Conservation (phyloP, 768 basidiomycete genomes). For the Pleurotus platypus region DNA sequence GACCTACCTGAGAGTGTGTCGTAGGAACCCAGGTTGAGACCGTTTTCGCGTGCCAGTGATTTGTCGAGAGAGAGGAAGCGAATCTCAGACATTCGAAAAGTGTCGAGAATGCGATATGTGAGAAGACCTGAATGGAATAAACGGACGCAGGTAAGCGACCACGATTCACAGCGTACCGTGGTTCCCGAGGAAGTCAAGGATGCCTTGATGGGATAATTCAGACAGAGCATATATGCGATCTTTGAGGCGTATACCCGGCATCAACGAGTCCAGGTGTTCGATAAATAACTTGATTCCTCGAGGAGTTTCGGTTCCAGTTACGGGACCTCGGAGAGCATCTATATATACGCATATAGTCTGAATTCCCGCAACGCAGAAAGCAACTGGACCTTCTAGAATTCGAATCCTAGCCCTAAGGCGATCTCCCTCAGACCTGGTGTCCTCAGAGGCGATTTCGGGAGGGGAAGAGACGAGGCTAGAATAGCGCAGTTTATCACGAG, state of each 20-base stretch:
- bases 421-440: conserved; percentile 4
- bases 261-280: conserved; percentile 32
- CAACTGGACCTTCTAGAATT: conserved; percentile 27
- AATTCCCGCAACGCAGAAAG: background rate
- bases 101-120: conserved; percentile 37
- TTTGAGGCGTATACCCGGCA: conserved; percentile 47
- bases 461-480: conserved; percentile 10
- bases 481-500: conserved; percentile 28
- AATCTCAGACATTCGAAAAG: conserved; percentile 45
- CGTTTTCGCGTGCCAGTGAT: conserved; percentile 43
- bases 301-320: conserved; percentile 38
- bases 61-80: conserved; percentile 39
- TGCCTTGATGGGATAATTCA: conserved; percentile 34
- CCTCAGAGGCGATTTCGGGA: background rate
- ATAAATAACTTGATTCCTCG: conserved; percentile 31
- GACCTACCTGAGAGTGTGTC: conserved; percentile 40
- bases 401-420: conserved; percentile 18
- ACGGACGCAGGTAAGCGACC: background rate
- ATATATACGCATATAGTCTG: conserved; percentile 9
- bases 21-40: conserved; percentile 43
- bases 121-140: conserved; percentile 37
- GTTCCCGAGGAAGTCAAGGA: conserved; percentile 35
- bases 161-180: conserved; percentile 24
- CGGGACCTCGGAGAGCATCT: conserved; percentile 41
- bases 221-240: conserved; percentile 31